These are phyloP conservation scores for Clarireedia homoeocarpa DNA, from an alignment of 2,329 filamentous ascomycete genomes.

Conservation along the genomic window DNA sequence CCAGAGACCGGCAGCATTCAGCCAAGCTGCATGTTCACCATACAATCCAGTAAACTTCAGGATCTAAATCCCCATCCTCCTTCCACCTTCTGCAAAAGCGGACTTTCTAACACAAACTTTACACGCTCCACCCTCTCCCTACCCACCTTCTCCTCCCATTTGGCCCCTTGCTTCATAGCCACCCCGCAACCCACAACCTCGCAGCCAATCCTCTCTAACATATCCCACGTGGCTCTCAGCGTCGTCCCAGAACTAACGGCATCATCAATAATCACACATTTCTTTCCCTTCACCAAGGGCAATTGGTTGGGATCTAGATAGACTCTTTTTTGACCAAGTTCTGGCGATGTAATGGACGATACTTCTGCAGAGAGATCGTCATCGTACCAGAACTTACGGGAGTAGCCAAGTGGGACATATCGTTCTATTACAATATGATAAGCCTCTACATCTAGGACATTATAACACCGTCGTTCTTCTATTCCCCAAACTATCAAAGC, in stretches of 20 bases:
- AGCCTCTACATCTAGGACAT: too few relatives aligned
- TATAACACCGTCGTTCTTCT: too few relatives aligned
- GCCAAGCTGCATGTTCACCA: background rate
- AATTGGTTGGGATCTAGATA: slow-evolving; percentile 24
- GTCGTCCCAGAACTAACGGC: slow-evolving; percentile 24
- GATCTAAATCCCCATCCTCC: slow-evolving; percentile 18
- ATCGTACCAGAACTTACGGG: slow-evolving; percentile 26
- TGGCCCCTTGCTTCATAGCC: slow-evolving; percentile 24
- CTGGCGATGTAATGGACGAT: slow-evolving; percentile 24
- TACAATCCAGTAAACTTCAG: background rate
- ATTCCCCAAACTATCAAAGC: background rate
- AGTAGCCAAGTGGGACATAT: slow-evolving; percentile 25
- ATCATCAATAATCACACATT: slow-evolving; percentile 23
- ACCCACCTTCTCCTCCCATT: slow-evolving; percentile 19
- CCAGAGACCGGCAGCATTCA: background rate
- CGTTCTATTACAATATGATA: slow-evolving; percentile 11
- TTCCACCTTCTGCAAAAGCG: slow-evolving; percentile 19
- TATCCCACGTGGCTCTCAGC: slow-evolving; percentile 22
- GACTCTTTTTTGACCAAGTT: slow-evolving; percentile 15
- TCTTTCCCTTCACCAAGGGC: slow-evolving; percentile 16
- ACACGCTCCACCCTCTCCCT: slow-evolving; percentile 12
- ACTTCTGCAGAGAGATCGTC: slow-evolving; percentile 19
- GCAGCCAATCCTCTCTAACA: slow-evolving; percentile 19
- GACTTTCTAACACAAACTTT: slow-evolving; percentile 22
- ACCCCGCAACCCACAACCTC: slow-evolving; percentile 20